phyloP scores from a whole-genome alignment of 2,329 filamentous ascomycete genomes.

The Diaporthe vaccinii region DNA sequence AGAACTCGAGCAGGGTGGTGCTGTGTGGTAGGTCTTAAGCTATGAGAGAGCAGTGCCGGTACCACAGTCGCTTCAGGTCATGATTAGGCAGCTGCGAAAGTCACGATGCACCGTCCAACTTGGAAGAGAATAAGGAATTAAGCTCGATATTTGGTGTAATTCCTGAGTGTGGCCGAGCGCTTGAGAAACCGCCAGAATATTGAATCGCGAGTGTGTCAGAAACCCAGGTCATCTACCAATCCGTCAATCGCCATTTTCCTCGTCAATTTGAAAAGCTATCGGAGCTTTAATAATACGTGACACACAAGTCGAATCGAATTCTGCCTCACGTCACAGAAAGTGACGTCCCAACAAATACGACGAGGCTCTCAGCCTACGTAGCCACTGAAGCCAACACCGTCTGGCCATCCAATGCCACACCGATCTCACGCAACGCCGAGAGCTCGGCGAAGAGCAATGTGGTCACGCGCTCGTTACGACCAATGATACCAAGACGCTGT shows the following conservation, averaged over 20 bases:
- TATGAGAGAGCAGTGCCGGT: background rate
- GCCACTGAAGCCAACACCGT: background rate
- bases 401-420: background rate
- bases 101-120: background rate
- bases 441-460: background rate
- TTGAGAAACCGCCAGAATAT: too few relatives aligned
- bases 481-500: background rate
- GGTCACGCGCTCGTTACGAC: background rate
- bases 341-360: background rate
- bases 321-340: background rate
- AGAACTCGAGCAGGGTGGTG: conserved; percentile 58
- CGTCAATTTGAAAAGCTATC: too few relatives aligned
- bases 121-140: too few relatives aligned
- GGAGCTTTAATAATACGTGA: background rate
- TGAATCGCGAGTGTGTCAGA: too few relatives aligned
- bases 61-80: too few relatives aligned
- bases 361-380: background rate
- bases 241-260: too few relatives aligned
- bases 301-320: background rate
- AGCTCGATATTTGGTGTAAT: too few relatives aligned
- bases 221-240: too few relatives aligned
- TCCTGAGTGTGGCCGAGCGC: too few relatives aligned
- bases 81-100: background rate
- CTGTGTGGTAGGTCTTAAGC: background rate
- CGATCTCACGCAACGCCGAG: background rate